Percentiles rank a stretch among this genome's conserved stretches.
Evolutionary conservation across 1,139 yeast species (phyloP).

Genomic region (Sugiyamaella pinicola): DNA sequence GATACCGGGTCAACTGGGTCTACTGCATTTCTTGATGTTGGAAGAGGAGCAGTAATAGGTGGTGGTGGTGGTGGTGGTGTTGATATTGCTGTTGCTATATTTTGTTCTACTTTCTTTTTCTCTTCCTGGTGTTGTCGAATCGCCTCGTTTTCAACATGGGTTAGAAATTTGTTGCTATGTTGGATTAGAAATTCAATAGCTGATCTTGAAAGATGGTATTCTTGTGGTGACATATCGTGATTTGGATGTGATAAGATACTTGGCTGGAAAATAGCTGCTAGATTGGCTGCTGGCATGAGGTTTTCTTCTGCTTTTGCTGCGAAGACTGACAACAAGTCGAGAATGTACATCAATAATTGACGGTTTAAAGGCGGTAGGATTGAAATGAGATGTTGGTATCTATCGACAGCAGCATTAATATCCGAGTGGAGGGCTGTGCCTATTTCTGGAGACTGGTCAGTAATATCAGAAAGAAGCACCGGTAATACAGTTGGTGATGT

Average conservation of each 20-base stretch:
- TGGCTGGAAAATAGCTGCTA: slow-evolving; percentile 97
- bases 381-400: slow-evolving; percentile 69
- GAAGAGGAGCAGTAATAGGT: background rate
- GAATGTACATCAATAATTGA: slow-evolving; percentile 82
- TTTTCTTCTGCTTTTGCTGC: slow-evolving; percentile 76
- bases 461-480: background rate
- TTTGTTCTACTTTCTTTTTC: slow-evolving; percentile 19
- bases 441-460: slow-evolving; percentile 9
- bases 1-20: background rate
- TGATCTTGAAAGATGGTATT: slow-evolving; percentile 81
- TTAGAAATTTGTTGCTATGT: slow-evolving; percentile 69
- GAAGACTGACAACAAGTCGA: slow-evolving; percentile 85
- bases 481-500: slow-evolving; percentile 14
- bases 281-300: slow-evolving; percentile 88
- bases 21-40: too few relatives aligned
- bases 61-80: background rate
- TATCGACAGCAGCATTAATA: slow-evolving; percentile 67
- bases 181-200: slow-evolving; percentile 89
- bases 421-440: slow-evolving; percentile 43
- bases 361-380: slow-evolving; percentile 69
- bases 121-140: slow-evolving; percentile 37
- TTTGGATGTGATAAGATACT: slow-evolving; percentile 87
- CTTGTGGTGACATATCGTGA: slow-evolving; percentile 90
- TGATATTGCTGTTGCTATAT: background rate
- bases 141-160: slow-evolving; percentile 48